Conservation (phyloP, 1,139 yeast species). For the Casaregolazyma suthepensis region DNA sequence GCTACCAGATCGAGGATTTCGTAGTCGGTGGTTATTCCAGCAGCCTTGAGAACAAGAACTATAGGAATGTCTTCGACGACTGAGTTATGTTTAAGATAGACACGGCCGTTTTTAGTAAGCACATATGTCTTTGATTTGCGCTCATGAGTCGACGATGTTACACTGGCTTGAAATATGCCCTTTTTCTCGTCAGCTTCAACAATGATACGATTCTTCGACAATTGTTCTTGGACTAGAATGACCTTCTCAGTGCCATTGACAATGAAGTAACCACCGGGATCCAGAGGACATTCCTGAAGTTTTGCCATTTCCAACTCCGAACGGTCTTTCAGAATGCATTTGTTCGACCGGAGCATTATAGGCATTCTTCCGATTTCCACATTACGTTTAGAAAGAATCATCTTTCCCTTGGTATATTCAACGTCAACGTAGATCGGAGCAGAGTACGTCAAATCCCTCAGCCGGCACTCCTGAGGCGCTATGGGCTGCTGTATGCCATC, state of each 20-base stretch:
- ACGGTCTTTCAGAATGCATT: conserved; percentile 78
- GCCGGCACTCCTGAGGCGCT: conserved; percentile 95
- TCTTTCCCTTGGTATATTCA: conserved; percentile 91
- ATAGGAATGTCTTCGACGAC: conserved; percentile 94
- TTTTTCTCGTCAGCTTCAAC: conserved; percentile 97
- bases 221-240: conserved; percentile 91
- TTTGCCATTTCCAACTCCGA: conserved; percentile 80
- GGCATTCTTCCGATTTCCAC: conserved; percentile 98
- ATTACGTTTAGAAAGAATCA: conserved; percentile 82
- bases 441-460: conserved; percentile 89
- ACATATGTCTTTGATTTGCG: conserved; percentile 96
- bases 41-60: conserved; percentile 88
- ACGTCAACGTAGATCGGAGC: conserved; percentile 97
- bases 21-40: conserved; percentile 87
- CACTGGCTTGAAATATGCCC: conserved; percentile 92
- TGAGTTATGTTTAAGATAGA: conserved; percentile 89
- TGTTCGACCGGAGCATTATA: conserved; percentile 87
- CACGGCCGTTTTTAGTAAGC: conserved; percentile 81
- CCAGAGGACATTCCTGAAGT: conserved; percentile 90
- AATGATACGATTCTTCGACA: conserved; percentile 93
- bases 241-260: conserved; percentile 98
- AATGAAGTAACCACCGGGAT: conserved; percentile 97
- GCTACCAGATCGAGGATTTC: conserved; percentile 93
- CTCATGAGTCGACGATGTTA: conserved; percentile 95
- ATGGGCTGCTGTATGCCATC: conserved; percentile 38